Evolutionary conservation across 306 rosid species (phyloP).

Genomic region (Lotus japonicus): DNA sequence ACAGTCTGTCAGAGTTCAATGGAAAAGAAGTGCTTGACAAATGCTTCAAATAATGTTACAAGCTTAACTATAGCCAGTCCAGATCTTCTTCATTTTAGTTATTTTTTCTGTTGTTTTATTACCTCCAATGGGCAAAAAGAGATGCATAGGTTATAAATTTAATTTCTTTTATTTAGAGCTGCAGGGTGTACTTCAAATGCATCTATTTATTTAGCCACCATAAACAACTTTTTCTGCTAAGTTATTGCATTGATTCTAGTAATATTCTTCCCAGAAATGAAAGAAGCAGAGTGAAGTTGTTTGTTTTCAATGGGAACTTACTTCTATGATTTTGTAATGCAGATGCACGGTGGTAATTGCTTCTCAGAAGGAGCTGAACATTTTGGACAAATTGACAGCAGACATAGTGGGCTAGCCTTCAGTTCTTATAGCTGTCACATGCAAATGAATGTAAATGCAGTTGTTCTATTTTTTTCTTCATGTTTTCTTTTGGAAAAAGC

Average conservation of each 20-base stretch:
- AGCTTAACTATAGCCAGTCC: too few relatives aligned
- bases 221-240: too few relatives aligned
- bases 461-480: background rate
- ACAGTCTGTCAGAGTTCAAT: too few relatives aligned
- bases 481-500: background rate
- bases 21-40: too few relatives aligned
- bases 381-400: slow-evolving; percentile 36
- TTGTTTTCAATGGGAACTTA: background rate
- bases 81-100: too few relatives aligned
- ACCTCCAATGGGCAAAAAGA: too few relatives aligned
- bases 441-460: background rate
- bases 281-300: background rate
- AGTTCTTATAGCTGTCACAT: background rate
- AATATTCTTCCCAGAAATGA: background rate
- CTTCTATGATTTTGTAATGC: background rate
- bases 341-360: slow-evolving; percentile 45
- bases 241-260: background rate
- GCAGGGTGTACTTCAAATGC: background rate
- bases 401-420: slow-evolving; percentile 28
- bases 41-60: too few relatives aligned
- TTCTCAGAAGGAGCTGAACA: slow-evolving; percentile 30
- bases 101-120: too few relatives aligned
- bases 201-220: background rate
- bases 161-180: background rate
- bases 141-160: too few relatives aligned